A percentile compares a stretch with the other conserved stretches of the same genome.
These are phyloP conservation scores for Entomortierella parvispora DNA, from an alignment of 192 early-diverging fungal species.

Conservation along the genomic window DNA sequence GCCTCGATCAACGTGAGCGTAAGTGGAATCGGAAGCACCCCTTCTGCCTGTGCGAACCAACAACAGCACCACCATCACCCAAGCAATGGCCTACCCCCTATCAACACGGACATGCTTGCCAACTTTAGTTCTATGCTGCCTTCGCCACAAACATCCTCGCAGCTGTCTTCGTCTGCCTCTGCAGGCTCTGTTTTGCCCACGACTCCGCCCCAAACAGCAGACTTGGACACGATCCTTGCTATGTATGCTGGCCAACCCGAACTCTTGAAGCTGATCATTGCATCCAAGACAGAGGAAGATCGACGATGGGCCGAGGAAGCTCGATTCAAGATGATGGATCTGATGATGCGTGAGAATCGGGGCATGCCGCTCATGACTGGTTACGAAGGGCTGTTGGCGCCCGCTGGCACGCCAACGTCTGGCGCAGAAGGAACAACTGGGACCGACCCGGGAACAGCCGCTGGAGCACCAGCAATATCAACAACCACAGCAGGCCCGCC, in stretches of 20 bases:
- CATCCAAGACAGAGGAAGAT: slow-evolving; percentile 67
- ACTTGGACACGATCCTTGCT: slow-evolving; percentile 61
- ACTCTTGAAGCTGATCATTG: slow-evolving; percentile 61
- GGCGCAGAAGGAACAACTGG: not conserved
- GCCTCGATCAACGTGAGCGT: slow-evolving; percentile 29
- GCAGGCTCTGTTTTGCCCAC: slow-evolving; percentile 14
- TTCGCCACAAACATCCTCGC: slow-evolving; percentile 25
- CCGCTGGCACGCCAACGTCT: slow-evolving; percentile 7
- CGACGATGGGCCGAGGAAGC: slow-evolving; percentile 67
- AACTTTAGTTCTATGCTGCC: slow-evolving; percentile 25
- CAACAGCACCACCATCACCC: slow-evolving; percentile 2
- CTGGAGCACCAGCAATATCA: not conserved
- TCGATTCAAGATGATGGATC: slow-evolving; percentile 59
- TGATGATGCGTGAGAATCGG: slow-evolving; percentile 52
- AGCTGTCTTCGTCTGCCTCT: slow-evolving; percentile 14
- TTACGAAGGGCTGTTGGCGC: slow-evolving; percentile 22
- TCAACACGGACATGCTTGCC: slow-evolving; percentile 35
- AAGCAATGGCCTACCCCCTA: slow-evolving; percentile 29
- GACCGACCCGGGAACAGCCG: slow-evolving; percentile 6
- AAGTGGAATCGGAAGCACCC: not conserved
- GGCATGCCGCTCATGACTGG: slow-evolving; percentile 23
- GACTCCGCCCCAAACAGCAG: slow-evolving; percentile 43
- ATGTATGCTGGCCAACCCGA: slow-evolving; percentile 62
- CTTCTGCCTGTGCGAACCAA: not conserved
- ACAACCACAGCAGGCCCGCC: slow-evolving; percentile 7